Evolutionary conservation across 768 basidiomycete genomes (phyloP), one percentile per base, ranked within the genome.

Genomic region (Suillus occidentalis): DNA sequence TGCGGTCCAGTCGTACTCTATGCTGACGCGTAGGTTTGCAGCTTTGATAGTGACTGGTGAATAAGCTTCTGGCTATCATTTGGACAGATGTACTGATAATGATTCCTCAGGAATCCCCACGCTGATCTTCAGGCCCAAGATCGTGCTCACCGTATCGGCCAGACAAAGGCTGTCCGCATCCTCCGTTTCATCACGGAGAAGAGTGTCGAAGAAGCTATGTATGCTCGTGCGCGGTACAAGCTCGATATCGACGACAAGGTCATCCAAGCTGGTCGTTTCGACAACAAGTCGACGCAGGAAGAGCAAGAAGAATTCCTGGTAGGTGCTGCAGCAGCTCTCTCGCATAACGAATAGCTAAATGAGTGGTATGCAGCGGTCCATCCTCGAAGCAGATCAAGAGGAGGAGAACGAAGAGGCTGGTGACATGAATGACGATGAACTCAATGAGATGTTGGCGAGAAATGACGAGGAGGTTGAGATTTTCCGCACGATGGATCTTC

Each of bases 71-170:
- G n/a, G 10, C 16, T 9, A 28, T 47, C 28, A 10, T 40, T 55
- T 28, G 16, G 37, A 22, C 4, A 14, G 50, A 9, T 57, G 18
- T 56, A 37, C 53, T 69, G 58, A 69, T 37, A 31, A 20, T n/a
- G 55, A 31, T 53, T 8, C 22, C 22, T 14, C 68, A 89, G 90
- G 95, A 99, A 99, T 81, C 97, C 97, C 56, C 97, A 99, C 71
- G 97, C 97, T 60, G 97, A 99, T 89, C 81, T 99, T 66, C 97
- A 99, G 78, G 97, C 97, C 14, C 97, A 99, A 77, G 97, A 99
- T 87, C 94, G 96, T 84, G 94, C 94, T 13, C 97, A 99, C 84
- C 96, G 97, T 85, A 99, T 99, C 72, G 97, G 97, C 65, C 97
- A 99, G 75, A 99, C 97, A 65, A 97, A 96, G 78, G 92, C 95